Percentiles rank a stretch among this genome's conserved stretches.
Evolutionary conservation across 257 asterid genomes (phyloP).

Genomic region (Solanum peruvianum): DNA sequence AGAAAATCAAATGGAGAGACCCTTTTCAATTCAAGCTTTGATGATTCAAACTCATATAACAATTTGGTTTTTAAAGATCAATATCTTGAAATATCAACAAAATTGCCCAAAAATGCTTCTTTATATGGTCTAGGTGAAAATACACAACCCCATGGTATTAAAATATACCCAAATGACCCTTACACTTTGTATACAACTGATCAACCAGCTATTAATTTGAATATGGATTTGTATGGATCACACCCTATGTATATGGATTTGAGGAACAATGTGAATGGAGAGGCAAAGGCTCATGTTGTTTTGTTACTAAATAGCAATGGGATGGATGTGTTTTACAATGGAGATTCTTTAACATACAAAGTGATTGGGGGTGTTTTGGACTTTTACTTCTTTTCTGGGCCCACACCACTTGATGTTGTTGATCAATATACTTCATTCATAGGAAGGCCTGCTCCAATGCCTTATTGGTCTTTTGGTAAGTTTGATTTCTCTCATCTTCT

Average conservation of each 20-base stretch:
- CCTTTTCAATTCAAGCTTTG: conserved; percentile 24
- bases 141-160: conserved; percentile 47
- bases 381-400: conserved; percentile 16
- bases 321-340: conserved; percentile 16
- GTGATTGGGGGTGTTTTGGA: conserved; percentile 21
- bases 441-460: conserved; percentile 25
- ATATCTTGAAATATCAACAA: conserved; percentile 71
- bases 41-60: not conserved
- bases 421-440: conserved; percentile 16
- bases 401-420: conserved; percentile 6
- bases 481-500: not conserved
- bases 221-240: conserved; percentile 68
- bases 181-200: conserved; percentile 80
- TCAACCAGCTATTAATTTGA: conserved; percentile 33
- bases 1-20: conserved; percentile 25
- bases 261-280: not conserved
- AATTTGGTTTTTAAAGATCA: conserved; percentile 57
- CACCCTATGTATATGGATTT: conserved; percentile 65
- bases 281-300: conserved; percentile 9
- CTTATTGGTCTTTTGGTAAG: conserved; percentile 27
- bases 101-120: conserved; percentile 28
- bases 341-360: conserved; percentile 14
- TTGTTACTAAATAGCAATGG: conserved; percentile 21
- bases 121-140: conserved; percentile 90
- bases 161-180: conserved; percentile 44